Evolutionary conservation across 495 filamentous ascomycete species (phyloP).

Genomic region (Tuber borchii): DNA sequence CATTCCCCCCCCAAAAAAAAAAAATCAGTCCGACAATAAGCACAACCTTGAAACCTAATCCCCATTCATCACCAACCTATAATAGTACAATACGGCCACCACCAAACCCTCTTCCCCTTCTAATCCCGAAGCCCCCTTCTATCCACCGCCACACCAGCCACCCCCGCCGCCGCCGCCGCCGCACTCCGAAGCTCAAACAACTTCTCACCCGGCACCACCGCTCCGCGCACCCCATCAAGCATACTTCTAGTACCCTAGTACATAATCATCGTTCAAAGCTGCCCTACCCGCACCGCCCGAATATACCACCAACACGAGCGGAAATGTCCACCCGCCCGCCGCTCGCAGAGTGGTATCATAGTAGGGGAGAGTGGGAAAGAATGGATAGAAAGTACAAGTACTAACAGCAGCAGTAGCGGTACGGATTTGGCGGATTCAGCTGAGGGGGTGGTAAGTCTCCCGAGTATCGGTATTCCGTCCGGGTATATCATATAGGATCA

Average conservation of each 20-base stretch:
- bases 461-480: too few species aligned
- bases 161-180: constrained; percentile 40
- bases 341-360: too few species aligned
- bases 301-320: too few species aligned
- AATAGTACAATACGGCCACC: too few species aligned
- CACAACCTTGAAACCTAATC: not conserved
- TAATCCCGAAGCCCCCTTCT: constrained; percentile 72
- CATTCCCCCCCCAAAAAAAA: not conserved
- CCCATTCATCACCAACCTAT: not conserved
- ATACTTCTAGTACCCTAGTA: not conserved
- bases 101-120: constrained; percentile 55
- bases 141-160: constrained; percentile 47
- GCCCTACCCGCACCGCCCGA: too few species aligned
- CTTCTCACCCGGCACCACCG: constrained; percentile 45
- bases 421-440: too few species aligned
- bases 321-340: too few species aligned
- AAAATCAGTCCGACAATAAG: not conserved
- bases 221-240: constrained; percentile 43
- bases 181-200: constrained; percentile 43
- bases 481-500: too few species aligned
- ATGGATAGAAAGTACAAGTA: too few species aligned
- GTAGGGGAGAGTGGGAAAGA: too few species aligned
- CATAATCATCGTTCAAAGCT: not conserved
- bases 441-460: too few species aligned
- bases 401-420: too few species aligned